Conservation (phyloP, 2,329 filamentous ascomycete species). For the Hansfordia pulvinata region DNA sequence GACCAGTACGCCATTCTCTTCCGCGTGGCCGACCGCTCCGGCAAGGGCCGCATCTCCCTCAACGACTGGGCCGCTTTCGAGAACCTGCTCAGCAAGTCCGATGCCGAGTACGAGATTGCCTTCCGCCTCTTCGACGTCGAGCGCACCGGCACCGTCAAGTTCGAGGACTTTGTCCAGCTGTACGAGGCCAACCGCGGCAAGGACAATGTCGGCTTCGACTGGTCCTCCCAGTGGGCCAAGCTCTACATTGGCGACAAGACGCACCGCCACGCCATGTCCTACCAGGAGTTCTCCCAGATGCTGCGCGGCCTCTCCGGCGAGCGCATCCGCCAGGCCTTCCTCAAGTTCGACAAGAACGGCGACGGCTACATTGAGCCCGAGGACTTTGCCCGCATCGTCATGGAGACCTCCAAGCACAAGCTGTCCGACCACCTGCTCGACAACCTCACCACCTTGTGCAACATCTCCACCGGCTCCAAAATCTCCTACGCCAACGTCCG, state of each 20-base stretch:
- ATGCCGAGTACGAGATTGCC: constrained; percentile 97
- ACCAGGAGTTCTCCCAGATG: constrained; percentile 97
- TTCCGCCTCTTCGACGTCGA: constrained; percentile 92
- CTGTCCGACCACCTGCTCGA: constrained; percentile 89
- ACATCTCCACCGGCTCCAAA: constrained; percentile 81
- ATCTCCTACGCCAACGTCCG: constrained; percentile 96
- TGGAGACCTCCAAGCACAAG: constrained; percentile 88
- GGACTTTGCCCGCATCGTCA: constrained; percentile 93
- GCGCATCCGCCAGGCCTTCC: constrained; percentile 89
- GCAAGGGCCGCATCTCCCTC: constrained; percentile 59
- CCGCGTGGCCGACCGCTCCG: constrained; percentile 70
- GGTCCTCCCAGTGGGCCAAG: constrained; percentile 92
- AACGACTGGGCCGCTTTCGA: constrained; percentile 89
- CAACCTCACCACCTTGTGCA: constrained; percentile 85
- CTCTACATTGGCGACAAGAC: constrained; percentile 85
- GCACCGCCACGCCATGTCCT: constrained; percentile 82
- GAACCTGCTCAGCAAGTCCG: constrained; percentile 83
- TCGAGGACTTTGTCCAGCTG: constrained; percentile 71
- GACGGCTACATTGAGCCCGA: constrained; percentile 93
- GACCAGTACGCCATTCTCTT: constrained; percentile 95
- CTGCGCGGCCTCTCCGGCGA: constrained; percentile 90
- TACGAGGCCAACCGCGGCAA: constrained; percentile 84
- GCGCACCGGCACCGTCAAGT: constrained; percentile 73
- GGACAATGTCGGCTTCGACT: constrained; percentile 83
- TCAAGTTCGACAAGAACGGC: constrained; percentile 76